phyloP scores from a whole-genome alignment of 371 early-diverging fungal genomes.

The Funneliformis caledonium region DNA sequence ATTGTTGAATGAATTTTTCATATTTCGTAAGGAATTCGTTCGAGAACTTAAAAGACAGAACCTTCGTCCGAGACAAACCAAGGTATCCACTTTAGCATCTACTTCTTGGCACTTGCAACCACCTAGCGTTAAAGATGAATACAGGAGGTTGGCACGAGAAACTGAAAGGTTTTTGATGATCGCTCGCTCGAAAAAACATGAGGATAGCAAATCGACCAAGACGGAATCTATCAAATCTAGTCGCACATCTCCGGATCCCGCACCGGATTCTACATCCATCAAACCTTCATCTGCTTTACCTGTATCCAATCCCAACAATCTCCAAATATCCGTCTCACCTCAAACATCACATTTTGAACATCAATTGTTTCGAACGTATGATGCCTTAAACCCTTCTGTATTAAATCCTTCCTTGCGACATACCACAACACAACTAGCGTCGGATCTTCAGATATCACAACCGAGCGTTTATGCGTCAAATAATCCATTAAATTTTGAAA shows the following conservation, averaged over 20 bases:
- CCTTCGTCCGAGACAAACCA: neutral
- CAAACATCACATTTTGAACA: too few relatives aligned
- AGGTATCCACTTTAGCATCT: neutral
- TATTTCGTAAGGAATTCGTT: constrained; percentile 17
- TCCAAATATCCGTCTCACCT: neutral
- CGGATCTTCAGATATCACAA: too few relatives aligned
- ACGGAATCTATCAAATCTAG: neutral
- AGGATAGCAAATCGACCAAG: neutral
- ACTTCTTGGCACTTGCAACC: neutral
- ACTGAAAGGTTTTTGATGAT: neutral
- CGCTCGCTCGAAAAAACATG: neutral
- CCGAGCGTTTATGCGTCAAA: too few relatives aligned
- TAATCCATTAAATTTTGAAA: too few relatives aligned
- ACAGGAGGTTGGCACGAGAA: constrained; percentile 14
- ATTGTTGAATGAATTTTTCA: constrained; percentile 18
- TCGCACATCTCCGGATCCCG: neutral
- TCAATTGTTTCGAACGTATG: too few relatives aligned
- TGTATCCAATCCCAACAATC: too few relatives aligned
- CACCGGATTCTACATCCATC: neutral
- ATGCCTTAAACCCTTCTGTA: too few relatives aligned
- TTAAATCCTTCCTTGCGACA: too few relatives aligned
- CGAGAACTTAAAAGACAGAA: constrained; percentile 7
- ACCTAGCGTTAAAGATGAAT: constrained; percentile 15
- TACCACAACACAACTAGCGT: too few relatives aligned
- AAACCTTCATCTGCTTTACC: neutral